Conservation (phyloP, 1,139 yeast species). For the Candida buenavistaensis region DNA sequence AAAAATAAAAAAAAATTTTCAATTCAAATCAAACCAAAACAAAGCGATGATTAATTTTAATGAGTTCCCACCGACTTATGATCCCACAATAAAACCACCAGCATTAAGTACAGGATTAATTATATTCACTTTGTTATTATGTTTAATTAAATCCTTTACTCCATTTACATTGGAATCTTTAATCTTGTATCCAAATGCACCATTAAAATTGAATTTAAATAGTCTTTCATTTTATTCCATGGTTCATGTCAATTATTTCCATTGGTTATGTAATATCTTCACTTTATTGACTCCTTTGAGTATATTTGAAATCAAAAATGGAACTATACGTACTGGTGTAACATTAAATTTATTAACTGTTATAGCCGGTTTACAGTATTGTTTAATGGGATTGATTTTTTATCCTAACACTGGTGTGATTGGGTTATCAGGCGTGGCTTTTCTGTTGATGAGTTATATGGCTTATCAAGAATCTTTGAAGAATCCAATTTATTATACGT, state of each 20-base stretch:
- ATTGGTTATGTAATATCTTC: slow-evolving; percentile 62
- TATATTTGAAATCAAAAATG: slow-evolving; percentile 71
- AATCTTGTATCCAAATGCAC: slow-evolving; percentile 54
- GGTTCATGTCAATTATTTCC: slow-evolving; percentile 62
- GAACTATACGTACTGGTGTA: slow-evolving; percentile 86
- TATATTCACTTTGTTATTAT: slow-evolving; percentile 50
- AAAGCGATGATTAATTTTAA: slow-evolving; percentile 6
- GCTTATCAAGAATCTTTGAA: slow-evolving; percentile 68
- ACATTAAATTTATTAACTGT: slow-evolving; percentile 75
- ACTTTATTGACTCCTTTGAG: slow-evolving; percentile 63
- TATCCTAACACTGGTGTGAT: slow-evolving; percentile 56
- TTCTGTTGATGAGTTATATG: slow-evolving; percentile 65
- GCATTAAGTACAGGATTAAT: slow-evolving; percentile 68
- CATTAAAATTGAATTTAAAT: slow-evolving; percentile 57
- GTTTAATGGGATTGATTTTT: slow-evolving; percentile 52
- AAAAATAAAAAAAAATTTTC: too few relatives aligned
- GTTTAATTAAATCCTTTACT: slow-evolving; percentile 18
- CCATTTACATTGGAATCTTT: slow-evolving; percentile 26
- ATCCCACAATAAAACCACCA: slow-evolving; percentile 28
- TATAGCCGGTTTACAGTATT: slow-evolving; percentile 66
- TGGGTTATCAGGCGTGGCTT: slow-evolving; percentile 77
- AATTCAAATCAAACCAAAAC: too few relatives aligned
- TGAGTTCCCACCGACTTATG: slow-evolving; percentile 6
- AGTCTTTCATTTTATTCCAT: slow-evolving; percentile 75
- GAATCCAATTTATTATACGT: too few relatives aligned